Conservation (phyloP, 805 yeast genomes). For the Maudiozyma bulderi region DNA sequence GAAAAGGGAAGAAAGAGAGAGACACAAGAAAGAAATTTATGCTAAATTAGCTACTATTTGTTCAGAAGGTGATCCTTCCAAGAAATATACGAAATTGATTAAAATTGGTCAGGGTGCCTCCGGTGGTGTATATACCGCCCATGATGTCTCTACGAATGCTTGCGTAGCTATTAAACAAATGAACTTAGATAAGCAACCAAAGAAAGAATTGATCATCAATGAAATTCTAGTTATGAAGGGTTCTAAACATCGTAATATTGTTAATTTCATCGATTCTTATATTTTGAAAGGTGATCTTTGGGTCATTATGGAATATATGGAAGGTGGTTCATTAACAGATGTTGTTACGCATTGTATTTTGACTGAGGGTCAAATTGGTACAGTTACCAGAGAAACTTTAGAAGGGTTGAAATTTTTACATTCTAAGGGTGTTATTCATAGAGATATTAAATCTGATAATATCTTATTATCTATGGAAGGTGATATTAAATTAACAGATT, state of each 20-base stretch:
- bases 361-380: slow-evolving; percentile 92
- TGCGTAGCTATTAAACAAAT: slow-evolving; percentile 93
- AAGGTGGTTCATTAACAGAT: slow-evolving; percentile 94
- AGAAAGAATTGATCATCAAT: slow-evolving; percentile 87
- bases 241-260: slow-evolving; percentile 81
- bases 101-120: slow-evolving; percentile 98
- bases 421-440: slow-evolving; percentile 84
- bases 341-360: slow-evolving; percentile 81
- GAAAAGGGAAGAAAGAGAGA: slow-evolving; percentile 71
- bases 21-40: slow-evolving; percentile 36
- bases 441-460: slow-evolving; percentile 94
- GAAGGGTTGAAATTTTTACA: slow-evolving; percentile 82
- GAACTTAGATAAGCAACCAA: slow-evolving; percentile 90
- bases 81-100: slow-evolving; percentile 52
- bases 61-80: slow-evolving; percentile 74
- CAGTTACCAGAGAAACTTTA: slow-evolving; percentile 86
- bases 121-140: slow-evolving; percentile 92
- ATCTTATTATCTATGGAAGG: slow-evolving; percentile 76
- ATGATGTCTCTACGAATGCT: slow-evolving; percentile 42
- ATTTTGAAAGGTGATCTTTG: slow-evolving; percentile 71
- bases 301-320: slow-evolving; percentile 99
- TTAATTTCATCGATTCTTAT: slow-evolving; percentile 84
- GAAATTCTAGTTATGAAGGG: slow-evolving; percentile 96
- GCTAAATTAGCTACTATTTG: slow-evolving; percentile 68
- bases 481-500: slow-evolving; percentile 87